Conservation (phyloP, 768 basidiomycete species). For the Lyophyllum atratum region DNA sequence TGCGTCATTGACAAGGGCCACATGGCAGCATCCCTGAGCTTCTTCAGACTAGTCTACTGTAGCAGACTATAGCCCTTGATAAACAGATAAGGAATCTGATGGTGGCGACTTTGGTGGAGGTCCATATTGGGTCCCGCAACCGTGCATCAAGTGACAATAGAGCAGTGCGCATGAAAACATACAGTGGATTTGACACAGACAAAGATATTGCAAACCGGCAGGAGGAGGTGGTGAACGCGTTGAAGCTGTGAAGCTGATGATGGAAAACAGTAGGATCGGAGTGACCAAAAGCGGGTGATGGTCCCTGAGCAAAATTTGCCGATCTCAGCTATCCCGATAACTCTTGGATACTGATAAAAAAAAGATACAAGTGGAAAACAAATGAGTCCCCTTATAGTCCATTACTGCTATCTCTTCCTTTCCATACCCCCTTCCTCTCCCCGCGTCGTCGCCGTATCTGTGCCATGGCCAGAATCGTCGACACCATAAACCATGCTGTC, state of each 20-base stretch:
- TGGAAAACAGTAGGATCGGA: neutral
- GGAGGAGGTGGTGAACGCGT: no score
- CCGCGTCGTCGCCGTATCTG: constrained; percentile 1
- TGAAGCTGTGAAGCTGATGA: no score
- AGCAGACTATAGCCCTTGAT: neutral
- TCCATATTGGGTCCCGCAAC: neutral
- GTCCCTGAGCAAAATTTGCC: constrained; percentile 12
- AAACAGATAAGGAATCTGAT: neutral
- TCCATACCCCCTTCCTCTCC: neutral
- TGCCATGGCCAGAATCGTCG: constrained; percentile 23
- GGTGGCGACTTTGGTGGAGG: neutral
- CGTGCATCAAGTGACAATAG: neutral
- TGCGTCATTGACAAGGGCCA: neutral
- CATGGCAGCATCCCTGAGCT: neutral
- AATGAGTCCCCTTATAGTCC: constrained; percentile 2
- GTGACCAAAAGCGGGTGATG: neutral
- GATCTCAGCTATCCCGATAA: constrained; percentile 2
- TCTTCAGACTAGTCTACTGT: no score
- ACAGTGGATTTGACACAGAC: no score
- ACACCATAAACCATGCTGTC: constrained; percentile 31
- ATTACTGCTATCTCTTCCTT: neutral
- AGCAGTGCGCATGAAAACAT: no score
- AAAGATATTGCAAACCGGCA: no score
- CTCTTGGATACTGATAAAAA: neutral
- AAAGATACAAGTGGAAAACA: no score